These are phyloP conservation scores for Zoysia pacifica DNA, from an alignment of 176 grass and related monocot species.

Conservation along the genomic window DNA sequence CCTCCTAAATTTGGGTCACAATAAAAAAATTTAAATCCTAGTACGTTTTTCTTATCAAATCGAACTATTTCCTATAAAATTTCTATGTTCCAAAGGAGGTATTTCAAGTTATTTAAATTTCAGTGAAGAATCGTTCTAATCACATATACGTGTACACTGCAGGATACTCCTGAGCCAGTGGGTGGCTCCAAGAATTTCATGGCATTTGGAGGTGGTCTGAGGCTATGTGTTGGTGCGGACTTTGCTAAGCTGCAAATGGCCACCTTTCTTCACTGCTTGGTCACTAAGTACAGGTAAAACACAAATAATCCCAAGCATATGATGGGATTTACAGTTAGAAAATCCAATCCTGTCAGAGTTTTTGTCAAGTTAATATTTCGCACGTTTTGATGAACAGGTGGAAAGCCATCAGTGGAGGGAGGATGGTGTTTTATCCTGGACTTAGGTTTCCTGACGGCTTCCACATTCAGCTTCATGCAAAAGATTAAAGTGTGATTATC, in stretches of 20 bases:
- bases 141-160: not conserved
- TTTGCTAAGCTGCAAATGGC: constrained; percentile 62
- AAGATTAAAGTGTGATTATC: too few relatives aligned
- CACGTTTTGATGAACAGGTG: constrained; percentile 22
- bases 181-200: constrained; percentile 65
- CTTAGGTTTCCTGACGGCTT: constrained; percentile 31
- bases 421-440: constrained; percentile 11
- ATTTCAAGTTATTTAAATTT: too few relatives aligned
- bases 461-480: too few relatives aligned
- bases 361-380: not conserved
- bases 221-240: constrained; percentile 59
- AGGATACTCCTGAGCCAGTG: constrained; percentile 44
- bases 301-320: too few relatives aligned
- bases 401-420: constrained; percentile 50
- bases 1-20: too few relatives aligned
- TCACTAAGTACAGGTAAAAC: constrained; percentile 57
- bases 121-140: not conserved
- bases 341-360: too few relatives aligned
- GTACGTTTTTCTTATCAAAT: too few relatives aligned
- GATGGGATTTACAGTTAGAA: too few relatives aligned
- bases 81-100: too few relatives aligned
- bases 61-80: too few relatives aligned
- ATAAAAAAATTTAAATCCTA: too few relatives aligned
- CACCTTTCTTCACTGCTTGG: constrained; percentile 59
- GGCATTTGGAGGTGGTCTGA: constrained; percentile 56